Evolutionary conservation across 2,329 filamentous ascomycete species (phyloP).

Genomic region (Boeremia lycopersici): DNA sequence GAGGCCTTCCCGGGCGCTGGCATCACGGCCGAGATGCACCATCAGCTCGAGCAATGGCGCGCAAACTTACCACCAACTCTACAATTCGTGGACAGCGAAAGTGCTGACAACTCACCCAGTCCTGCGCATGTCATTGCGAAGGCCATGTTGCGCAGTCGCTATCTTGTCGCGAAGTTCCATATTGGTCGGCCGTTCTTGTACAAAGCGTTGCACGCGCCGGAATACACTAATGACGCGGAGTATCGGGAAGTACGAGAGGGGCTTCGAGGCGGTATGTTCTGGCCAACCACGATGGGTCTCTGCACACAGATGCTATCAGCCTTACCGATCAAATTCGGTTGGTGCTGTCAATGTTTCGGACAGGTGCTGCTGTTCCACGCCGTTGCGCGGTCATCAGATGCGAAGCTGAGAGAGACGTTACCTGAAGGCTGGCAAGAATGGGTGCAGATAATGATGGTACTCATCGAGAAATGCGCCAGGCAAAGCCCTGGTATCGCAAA

Average conservation of each 20-base stretch:
- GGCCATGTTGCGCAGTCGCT: conserved; percentile 48
- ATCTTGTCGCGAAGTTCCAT: conserved; percentile 47
- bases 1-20: conserved; percentile 52
- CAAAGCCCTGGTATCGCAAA: conserved; percentile 45
- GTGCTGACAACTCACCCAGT: conserved; percentile 33
- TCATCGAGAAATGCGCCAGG: conserved; percentile 41
- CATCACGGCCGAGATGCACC: conserved; percentile 58
- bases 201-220: conserved; percentile 45
- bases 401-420: conserved; percentile 37
- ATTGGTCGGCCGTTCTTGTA: conserved; percentile 47
- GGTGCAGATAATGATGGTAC: conserved; percentile 44
- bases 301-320: conserved; percentile 46
- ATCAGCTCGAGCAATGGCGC: conserved; percentile 63
- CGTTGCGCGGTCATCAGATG: conserved; percentile 37
- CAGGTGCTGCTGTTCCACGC: conserved; percentile 45
- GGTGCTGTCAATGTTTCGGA: conserved; percentile 47
- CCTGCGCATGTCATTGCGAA: conserved; percentile 47
- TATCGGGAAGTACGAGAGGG: conserved; percentile 39
- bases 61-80: conserved; percentile 56
- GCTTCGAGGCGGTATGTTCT: conserved; percentile 44
- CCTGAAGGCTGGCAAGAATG: conserved; percentile 45
- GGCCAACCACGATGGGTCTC: conserved; percentile 45
- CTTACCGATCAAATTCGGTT: conserved; percentile 47
- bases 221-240: conserved; percentile 38
- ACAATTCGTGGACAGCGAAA: conserved; percentile 51